These are phyloP conservation scores for Pythium sp. DNA, from an alignment of 352 stramenopile species.

Conservation along the genomic window DNA sequence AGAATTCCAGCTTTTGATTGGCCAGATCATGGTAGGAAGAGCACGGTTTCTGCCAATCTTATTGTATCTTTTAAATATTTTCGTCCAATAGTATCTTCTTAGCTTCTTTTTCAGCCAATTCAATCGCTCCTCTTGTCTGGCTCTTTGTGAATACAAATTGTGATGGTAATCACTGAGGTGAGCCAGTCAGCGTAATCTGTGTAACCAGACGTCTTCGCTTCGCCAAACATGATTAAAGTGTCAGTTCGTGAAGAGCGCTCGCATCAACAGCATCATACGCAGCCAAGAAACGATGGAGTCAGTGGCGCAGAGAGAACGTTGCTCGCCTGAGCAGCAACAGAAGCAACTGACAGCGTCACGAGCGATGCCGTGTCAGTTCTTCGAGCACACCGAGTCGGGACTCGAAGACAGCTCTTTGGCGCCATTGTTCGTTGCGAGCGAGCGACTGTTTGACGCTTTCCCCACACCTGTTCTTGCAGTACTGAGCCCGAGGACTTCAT, in stretches of 20 bases:
- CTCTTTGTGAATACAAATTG: too few relatives aligned
- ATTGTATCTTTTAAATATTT: too few relatives aligned
- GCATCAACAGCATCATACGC: too few relatives aligned
- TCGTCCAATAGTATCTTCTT: too few relatives aligned
- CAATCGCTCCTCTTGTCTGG: neutral
- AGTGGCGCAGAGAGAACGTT: neutral
- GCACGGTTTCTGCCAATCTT: too few relatives aligned
- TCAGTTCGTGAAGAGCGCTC: neutral
- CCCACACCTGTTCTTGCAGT: neutral
- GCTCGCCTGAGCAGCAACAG: neutral
- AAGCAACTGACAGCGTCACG: too few relatives aligned
- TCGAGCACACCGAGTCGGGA: too few relatives aligned
- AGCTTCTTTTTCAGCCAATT: neutral
- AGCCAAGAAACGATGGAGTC: neutral
- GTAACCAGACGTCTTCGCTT: neutral
- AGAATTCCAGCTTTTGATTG: too few relatives aligned
- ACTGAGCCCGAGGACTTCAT: neutral
- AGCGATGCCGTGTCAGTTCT: too few relatives aligned
- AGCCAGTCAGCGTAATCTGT: neutral
- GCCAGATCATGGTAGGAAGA: too few relatives aligned
- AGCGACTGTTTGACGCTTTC: neutral
- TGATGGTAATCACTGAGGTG: neutral
- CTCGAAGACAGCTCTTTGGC: neutral
- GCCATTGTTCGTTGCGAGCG: neutral
- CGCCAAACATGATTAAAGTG: neutral